A percentile compares a stretch with the other conserved stretches of the same genome.
Evolutionary conservation across 495 filamentous ascomycete genomes (phyloP).

Genomic region (Penicillium parvum): DNA sequence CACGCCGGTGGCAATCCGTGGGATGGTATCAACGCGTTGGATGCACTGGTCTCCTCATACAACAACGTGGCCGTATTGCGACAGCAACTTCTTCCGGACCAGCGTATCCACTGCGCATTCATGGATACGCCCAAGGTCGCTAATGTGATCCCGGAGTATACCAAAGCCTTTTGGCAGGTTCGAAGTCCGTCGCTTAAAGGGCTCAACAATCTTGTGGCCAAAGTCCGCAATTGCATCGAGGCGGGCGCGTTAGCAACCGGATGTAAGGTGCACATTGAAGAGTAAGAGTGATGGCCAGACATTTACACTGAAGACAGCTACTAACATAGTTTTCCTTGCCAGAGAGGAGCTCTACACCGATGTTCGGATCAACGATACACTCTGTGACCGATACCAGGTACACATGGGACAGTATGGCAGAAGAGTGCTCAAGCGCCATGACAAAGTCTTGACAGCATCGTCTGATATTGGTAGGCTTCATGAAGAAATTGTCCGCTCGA

Average conservation of each 20-base stretch:
- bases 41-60: slow-evolving; percentile 58
- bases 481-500: slow-evolving; percentile 1
- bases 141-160: slow-evolving; percentile 59
- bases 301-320: not conserved
- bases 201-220: slow-evolving; percentile 43
- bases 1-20: slow-evolving; percentile 63
- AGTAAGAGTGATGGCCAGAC: slow-evolving; percentile 18
- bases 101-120: slow-evolving; percentile 57
- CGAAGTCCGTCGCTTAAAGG: slow-evolving; percentile 45
- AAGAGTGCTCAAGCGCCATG: slow-evolving; percentile 41
- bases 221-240: slow-evolving; percentile 54
- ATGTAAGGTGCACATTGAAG: slow-evolving; percentile 46
- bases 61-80: slow-evolving; percentile 58
- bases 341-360: slow-evolving; percentile 51
- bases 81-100: slow-evolving; percentile 58
- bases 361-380: slow-evolving; percentile 55
- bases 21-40: slow-evolving; percentile 60
- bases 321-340: not conserved
- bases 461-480: slow-evolving; percentile 55
- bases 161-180: slow-evolving; percentile 50
- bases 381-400: slow-evolving; percentile 48
- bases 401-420: slow-evolving; percentile 49
- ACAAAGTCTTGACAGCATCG: slow-evolving; percentile 46
- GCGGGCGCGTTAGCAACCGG: slow-evolving; percentile 60
- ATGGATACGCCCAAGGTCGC: slow-evolving; percentile 54